Base-by-base conservation (phyloP, 2,329 filamentous ascomycete species). In the Microthyrium microscopicum region DNA sequence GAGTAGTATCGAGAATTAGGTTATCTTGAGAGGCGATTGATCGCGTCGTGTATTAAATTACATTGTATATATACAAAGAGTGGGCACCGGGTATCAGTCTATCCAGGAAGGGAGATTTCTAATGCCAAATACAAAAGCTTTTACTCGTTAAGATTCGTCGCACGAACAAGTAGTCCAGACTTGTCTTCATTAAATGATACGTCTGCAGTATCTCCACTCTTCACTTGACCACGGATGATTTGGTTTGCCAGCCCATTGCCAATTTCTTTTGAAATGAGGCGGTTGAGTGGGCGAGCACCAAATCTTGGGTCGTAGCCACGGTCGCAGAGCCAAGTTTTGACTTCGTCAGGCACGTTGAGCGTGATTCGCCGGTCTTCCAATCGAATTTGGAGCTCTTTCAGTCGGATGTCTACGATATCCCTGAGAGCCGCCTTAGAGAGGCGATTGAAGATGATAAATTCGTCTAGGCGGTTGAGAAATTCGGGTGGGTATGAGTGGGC, bases 401-500 rank as follows among this genome's bases (percentile, higher is more conserved):
- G 64, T 20, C 89, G 73, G 41, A 95, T 94, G 48, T 95, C 83
- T 31, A 94, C 84, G 42, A 95, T 95, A 48, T 92, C 85, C 20
- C 83, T 69, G 36, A 95, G 67, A 12, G 87, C 85, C 13, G 66
- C 62, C 20, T 67, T 68, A 1, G 82, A 81, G 2, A 95, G 68
- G 6, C 87, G 72, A 57, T 85, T 87, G 66, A 95, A 95, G 49
- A 95, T 62, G 52, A 95, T 94, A 60, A 95, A 94, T 40, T 91
- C 87, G 55, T 95, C 87, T 41, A 95, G 83, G 15, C 89, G 73
- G 59, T 98, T 95, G 42, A 95, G 68, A 64, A 95, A 98, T 52
- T 95, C 89, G 3, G 89, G 89, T 4, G 87, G 74, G 51, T 94
- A 77, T 1, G 65, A 57, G 6, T 64, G 55, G 13, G 77, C 65